Percentiles rank a stretch among this genome's conserved stretches.
These are phyloP conservation scores for Hypoxylon sp. DNA, from an alignment of 2,329 filamentous ascomycete genomes.

Conservation along the genomic window DNA sequence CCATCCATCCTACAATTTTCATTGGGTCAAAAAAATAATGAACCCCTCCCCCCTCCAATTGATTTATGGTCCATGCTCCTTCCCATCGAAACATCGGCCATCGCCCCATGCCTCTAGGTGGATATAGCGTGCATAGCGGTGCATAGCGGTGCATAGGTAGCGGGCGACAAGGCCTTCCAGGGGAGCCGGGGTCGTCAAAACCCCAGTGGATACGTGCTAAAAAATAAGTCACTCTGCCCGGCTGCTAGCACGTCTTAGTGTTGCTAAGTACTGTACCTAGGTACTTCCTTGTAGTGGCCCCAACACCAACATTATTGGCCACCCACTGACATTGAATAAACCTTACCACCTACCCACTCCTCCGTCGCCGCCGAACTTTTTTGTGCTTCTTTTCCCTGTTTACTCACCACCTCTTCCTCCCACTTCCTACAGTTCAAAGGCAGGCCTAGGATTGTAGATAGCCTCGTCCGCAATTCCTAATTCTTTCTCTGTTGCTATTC, in stretches of 20 bases:
- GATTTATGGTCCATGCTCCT: conserved; percentile 35
- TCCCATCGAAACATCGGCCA: conserved; percentile 27
- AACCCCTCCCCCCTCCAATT: conserved; percentile 31
- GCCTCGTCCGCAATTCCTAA: conserved; percentile 42
- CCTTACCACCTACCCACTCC: conserved; percentile 27
- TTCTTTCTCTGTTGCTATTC: conserved; percentile 42
- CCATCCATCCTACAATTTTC: background rate
- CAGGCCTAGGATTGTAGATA: conserved; percentile 51
- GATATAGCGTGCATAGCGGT: conserved; percentile 30
- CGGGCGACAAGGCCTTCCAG: conserved; percentile 26
- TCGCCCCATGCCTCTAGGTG: conserved; percentile 27
- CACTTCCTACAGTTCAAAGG: conserved; percentile 48
- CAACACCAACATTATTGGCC: conserved; percentile 33
- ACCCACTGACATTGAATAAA: conserved; percentile 27
- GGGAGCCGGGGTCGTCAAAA: conserved; percentile 25
- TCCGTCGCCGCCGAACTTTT: conserved; percentile 31
- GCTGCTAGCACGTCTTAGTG: conserved; percentile 3
- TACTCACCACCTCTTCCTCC: conserved; percentile 27
- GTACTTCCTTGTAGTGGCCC: conserved; percentile 20
- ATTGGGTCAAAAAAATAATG: conserved; percentile 29
- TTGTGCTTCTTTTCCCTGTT: conserved; percentile 28
- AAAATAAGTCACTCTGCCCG: conserved; percentile 20
- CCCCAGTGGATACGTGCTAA: conserved; percentile 11
- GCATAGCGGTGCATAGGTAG: conserved; percentile 33
- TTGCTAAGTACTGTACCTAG: conserved; percentile 7